Evolutionary conservation across 441 rosid species (phyloP), one percentile per base, ranked within the genome.

Genomic region (Gossypium schwendimanii): DNA sequence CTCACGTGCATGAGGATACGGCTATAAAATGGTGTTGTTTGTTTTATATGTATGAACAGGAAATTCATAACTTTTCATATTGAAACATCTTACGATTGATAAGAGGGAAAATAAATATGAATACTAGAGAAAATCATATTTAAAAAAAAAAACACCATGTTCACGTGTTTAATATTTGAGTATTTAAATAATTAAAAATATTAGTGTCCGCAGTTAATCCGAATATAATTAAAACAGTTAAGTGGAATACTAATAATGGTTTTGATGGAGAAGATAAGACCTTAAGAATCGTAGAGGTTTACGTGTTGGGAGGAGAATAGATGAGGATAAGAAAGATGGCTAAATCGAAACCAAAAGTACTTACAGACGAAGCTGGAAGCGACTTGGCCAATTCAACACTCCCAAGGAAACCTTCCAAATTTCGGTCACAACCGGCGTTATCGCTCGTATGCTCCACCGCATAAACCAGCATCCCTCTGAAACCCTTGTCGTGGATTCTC

Each of bases 401-500:
- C 20, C 79, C 57, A 8, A 89, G 78, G 63, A 90, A 91, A 2
- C 86, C 84, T 2, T 72, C 63, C 44, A 89, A 69, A 69, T 91
- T 94, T 21, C 76, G 75, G 59, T 90, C 90, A 75, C 98, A 94
- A 1, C 85, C 85, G 8, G 49, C 53, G 47, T 74, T 75, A 28
- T 90, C 87, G 55, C 72, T 79, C 0, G 92, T 83, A 44, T 87
- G 92, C 58, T 94, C 98, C 0, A 84, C 88, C 1, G 96, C 90
- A 26, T 84, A 94, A 69, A 81, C 87, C 63, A 90, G 74, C 94
- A 94, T 91, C 52, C 87, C 92, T 73, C 87, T 83, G 57, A 94
- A 73, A 1, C 96, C 96, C 6, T 84, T 73, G 61, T 81, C 84
- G 61, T 86, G 81, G n/a, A 86, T 26, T 71, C 41, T 84, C 71